Evolutionary conservation across 129 eudicot species (phyloP), one percentile per base, ranked within the genome.

Genomic region (Smallanthus sonchifolius): DNA sequence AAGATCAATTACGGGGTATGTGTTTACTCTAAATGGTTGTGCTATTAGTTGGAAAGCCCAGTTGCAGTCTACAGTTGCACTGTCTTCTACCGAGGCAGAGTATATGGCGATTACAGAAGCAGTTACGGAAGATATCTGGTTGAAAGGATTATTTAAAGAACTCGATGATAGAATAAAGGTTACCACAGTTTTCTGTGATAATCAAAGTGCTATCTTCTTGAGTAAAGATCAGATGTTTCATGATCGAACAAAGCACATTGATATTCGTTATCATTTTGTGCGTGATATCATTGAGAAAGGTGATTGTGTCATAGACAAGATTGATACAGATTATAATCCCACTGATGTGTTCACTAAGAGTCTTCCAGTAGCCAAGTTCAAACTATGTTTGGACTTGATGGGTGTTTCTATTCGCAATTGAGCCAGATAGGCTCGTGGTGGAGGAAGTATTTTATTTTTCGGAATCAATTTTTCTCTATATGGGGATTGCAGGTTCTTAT

Each of bases 321-420:
- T 32, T 11, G n/a, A 60, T 60, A 60, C 42, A 8, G 3, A 32
- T 32, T 30, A 32, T 60, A 60, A 60, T 60, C 40, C 17, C 40
- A 16, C 7, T 60, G 32, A 42, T 42, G 45, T 60, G 42, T 60
- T 60, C 24, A 62, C 44, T 14, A 62, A 34, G 20, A 62, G 67
- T 62, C 44, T 62, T 62, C 67, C 67, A 2, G 5, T 62, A 62
- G 32, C 67, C 67, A 62, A 62, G 44, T 62, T 62, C 67, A 62
- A 62, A 34, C 36, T 62, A 62, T 62, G 67, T 35, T 34, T 62
- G 44, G 67, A 62, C 2, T 34, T 62, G 30, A 24, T 24, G 30
- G 30, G 30, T 24, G 30, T 24, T 24, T 24, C 30, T 24, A 1
- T 0, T 24, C 44, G 20, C 44, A 62, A 5, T 13, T 35, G 67